phyloP scores from a whole-genome alignment of 805 yeast genomes.

The Naumovozyma castellii region DNA sequence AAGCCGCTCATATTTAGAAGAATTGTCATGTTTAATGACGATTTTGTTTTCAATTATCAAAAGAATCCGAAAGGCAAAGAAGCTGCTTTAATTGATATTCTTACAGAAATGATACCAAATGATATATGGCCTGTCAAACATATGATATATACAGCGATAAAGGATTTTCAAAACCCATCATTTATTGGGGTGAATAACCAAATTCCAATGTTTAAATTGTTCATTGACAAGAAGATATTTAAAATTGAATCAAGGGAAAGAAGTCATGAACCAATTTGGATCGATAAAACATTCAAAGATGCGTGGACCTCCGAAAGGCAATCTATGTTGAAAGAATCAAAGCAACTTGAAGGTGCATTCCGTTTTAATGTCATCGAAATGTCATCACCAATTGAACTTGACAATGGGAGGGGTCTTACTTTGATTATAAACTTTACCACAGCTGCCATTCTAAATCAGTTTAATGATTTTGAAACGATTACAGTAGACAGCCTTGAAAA shows the following conservation, averaged over 20 bases:
- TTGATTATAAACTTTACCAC: slow-evolving; percentile 5
- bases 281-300: slow-evolving; percentile 2
- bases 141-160: background rate
- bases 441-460: slow-evolving; percentile 13
- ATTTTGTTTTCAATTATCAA: background rate
- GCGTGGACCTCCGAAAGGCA: background rate
- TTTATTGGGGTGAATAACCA: background rate
- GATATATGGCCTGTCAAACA: background rate
- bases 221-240: background rate
- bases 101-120: background rate
- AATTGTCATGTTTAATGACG: background rate
- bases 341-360: slow-evolving; percentile 5
- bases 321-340: background rate
- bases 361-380: slow-evolving; percentile 10
- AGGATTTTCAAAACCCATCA: background rate
- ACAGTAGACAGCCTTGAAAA: slow-evolving; percentile 1
- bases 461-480: slow-evolving; percentile 9
- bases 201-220: background rate
- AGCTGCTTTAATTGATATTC: background rate
- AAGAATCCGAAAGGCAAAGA: background rate
- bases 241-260: background rate
- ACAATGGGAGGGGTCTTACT: slow-evolving; percentile 3
- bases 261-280: slow-evolving; percentile 6
- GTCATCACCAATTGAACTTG: slow-evolving; percentile 7
- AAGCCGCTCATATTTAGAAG: background rate